A percentile compares a stretch with the other conserved stretches of the same genome.
Conservation (phyloP, 2,329 filamentous ascomycete genomes). For the Xylariaceae sp. region DNA sequence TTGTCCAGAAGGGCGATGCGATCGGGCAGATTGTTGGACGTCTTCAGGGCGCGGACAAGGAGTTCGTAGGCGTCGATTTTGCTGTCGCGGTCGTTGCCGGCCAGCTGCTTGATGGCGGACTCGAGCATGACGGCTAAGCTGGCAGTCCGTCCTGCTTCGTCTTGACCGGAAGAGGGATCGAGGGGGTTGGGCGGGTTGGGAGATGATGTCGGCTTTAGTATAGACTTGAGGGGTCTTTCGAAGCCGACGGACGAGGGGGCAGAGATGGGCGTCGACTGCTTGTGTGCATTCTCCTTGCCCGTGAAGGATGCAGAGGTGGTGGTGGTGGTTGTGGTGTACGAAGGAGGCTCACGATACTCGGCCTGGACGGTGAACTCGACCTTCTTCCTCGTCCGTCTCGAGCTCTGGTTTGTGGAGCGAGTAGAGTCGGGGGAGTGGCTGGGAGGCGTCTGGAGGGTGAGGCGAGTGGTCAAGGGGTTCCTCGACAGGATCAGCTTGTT, state of each 20-base stretch:
- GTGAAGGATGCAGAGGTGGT: slow-evolving; percentile 8
- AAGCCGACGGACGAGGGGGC: slow-evolving; percentile 35
- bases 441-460: slow-evolving; percentile 50
- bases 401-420: slow-evolving; percentile 40
- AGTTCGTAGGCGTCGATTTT: slow-evolving; percentile 84
- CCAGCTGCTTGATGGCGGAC: slow-evolving; percentile 77
- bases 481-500: slow-evolving; percentile 33
- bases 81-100: slow-evolving; percentile 65
- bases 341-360: slow-evolving; percentile 53
- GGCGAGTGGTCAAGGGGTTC: slow-evolving; percentile 36
- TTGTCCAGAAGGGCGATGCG: slow-evolving; percentile 68
- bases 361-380: slow-evolving; percentile 55
- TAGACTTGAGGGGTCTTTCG: slow-evolving; percentile 56
- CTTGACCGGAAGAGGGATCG: slow-evolving; percentile 39
- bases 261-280: slow-evolving; percentile 39
- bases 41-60: slow-evolving; percentile 69
- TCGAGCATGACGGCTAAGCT: slow-evolving; percentile 78
- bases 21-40: slow-evolving; percentile 79
- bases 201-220: slow-evolving; percentile 67
- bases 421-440: slow-evolving; percentile 43
- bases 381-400: slow-evolving; percentile 46
- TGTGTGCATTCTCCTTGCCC: slow-evolving; percentile 33
- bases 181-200: slow-evolving; percentile 41
- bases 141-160: slow-evolving; percentile 37
- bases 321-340: slow-evolving; percentile 27